Conservation (phyloP, 2,329 filamentous ascomycete species). For the Gliomastix tumulicola region DNA sequence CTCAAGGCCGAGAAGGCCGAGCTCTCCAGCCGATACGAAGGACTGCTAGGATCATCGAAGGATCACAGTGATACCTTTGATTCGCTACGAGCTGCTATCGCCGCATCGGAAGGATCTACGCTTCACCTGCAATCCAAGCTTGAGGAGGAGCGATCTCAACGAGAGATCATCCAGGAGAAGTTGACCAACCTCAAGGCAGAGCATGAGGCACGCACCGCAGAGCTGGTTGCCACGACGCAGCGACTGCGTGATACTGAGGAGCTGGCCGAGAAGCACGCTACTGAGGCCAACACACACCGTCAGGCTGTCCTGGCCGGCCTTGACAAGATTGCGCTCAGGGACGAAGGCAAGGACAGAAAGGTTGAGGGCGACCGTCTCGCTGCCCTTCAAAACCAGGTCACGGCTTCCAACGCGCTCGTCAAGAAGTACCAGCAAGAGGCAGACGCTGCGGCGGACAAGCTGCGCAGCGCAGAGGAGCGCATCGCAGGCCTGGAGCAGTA, state of each 20-base stretch:
- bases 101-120: conserved; percentile 72
- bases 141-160: conserved; percentile 70
- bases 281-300: conserved; percentile 80
- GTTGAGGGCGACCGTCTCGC: conserved; percentile 58
- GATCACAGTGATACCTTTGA: conserved; percentile 66
- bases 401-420: conserved; percentile 70
- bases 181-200: conserved; percentile 71
- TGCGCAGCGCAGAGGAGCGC: conserved; percentile 88
- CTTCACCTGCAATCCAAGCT: conserved; percentile 72
- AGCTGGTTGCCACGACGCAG: conserved; percentile 68
- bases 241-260: conserved; percentile 82
- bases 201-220: conserved; percentile 71
- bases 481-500: conserved; percentile 96
- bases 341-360: conserved; percentile 37
- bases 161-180: conserved; percentile 71
- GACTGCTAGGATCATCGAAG: conserved; percentile 57
- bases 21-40: conserved; percentile 60
- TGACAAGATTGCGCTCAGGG: conserved; percentile 59
- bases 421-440: conserved; percentile 87
- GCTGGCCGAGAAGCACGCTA: conserved; percentile 76
- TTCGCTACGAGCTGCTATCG: conserved; percentile 70
- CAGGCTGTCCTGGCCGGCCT: conserved; percentile 77
- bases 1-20: conserved; percentile 84
- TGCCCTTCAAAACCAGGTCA: conserved; percentile 74
- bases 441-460: conserved; percentile 77